Base-by-base conservation (phyloP, 2,329 filamentous ascomycete species). In the Venturia carpophila region DNA sequence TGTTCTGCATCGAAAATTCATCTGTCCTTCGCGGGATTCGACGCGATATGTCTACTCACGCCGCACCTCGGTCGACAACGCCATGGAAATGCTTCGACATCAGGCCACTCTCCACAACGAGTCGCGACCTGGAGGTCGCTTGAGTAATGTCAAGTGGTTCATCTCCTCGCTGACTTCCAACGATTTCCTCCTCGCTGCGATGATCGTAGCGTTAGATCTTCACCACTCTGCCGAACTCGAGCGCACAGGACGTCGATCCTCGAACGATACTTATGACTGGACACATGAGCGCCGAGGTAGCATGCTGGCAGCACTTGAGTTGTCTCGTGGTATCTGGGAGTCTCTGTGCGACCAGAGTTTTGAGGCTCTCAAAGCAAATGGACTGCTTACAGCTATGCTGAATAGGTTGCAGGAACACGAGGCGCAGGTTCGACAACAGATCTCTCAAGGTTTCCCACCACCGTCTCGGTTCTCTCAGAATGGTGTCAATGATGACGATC, bases 341-440 rank as follows among this genome's bases (percentile, higher is more conserved):
- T 85, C 85, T 11, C 80, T 92, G 13, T 84, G 87, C 3, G 88
- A 94, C 64, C 82, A 86, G 30, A 94, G 89, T 0, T 88, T 97
- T 78, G 93, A 97, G 69, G 91, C 92, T 0, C 92, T 87, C 78
- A 97, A 97, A 77, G 93, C 91, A 1, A 86, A 86, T 49, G 86
- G 85, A 52, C 83, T 93, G 30, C 79, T 97, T n/a, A 87, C 86
- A 27, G 86, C 97, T 63, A 92, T 97, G 84, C 78, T 97, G 56
- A 82, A 86, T 41, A 94, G 94, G 74, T 81, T 97, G 64, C 87
- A 83, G 70, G 78, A 77, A 65, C 79, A 82, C 11, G 74, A 74
- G 27, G 66, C 68, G 11, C 61, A 65, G n/a, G 71, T 69, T 9
- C 67, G 68, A 37, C 68, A 47, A 68, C 17, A 66, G 49, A 60